Percentiles rank a stretch among this genome's conserved stretches.
Evolutionary conservation across 257 asterid genomes (phyloP).

Genomic region (Hygrophila difformis): DNA sequence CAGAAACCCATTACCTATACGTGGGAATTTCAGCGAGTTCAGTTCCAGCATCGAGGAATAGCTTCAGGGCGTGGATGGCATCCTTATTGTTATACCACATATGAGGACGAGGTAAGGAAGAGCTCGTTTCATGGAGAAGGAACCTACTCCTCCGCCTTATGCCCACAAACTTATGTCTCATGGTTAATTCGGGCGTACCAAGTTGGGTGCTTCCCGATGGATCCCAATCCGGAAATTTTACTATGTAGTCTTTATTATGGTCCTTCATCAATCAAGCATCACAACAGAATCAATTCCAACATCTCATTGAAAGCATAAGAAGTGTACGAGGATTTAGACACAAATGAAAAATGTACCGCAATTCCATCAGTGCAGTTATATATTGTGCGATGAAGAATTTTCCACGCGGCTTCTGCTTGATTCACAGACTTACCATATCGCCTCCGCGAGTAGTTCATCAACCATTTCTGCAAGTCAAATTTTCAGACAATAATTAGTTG

Average conservation of each 20-base stretch:
- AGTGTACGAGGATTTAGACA: background rate
- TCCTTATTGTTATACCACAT: constrained; percentile 71
- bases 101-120: constrained; percentile 66
- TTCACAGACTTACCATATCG: constrained; percentile 69
- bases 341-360: constrained; percentile 49
- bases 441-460: constrained; percentile 66
- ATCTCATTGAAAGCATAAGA: too few relatives aligned
- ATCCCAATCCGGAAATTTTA: constrained; percentile 85
- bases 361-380: constrained; percentile 95
- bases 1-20: constrained; percentile 82
- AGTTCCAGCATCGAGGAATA: constrained; percentile 76
- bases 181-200: constrained; percentile 20
- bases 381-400: constrained; percentile 67
- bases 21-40: constrained; percentile 75
- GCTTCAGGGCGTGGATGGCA: constrained; percentile 54
- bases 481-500: constrained; percentile 4
- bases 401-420: constrained; percentile 79
- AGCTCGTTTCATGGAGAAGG: constrained; percentile 43
- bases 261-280: constrained; percentile 39
- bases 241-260: constrained; percentile 87
- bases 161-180: constrained; percentile 30
- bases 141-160: constrained; percentile 41
- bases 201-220: constrained; percentile 34
- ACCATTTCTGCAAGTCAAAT: constrained; percentile 66
- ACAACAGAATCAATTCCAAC: too few relatives aligned